A percentile compares a stretch with the other conserved stretches of the same genome.
Conservation (phyloP, 192 early-diverging fungal genomes). For the Linnemannia schmuckeri region DNA sequence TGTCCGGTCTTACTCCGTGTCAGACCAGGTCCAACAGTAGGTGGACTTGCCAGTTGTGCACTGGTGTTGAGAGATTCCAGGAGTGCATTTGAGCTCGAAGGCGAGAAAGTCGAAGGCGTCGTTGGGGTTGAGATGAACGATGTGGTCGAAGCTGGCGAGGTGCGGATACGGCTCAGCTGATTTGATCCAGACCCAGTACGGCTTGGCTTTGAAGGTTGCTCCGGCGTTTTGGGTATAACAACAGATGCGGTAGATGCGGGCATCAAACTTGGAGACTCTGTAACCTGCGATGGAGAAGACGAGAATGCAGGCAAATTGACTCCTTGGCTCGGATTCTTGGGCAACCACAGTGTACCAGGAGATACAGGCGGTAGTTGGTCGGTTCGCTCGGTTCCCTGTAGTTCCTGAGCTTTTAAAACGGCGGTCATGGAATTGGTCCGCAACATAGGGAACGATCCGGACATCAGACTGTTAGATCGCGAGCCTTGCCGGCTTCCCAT, state of each 20-base stretch:
- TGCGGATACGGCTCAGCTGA: slow-evolving; percentile 26
- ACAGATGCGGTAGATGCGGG: background rate
- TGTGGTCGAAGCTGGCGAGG: slow-evolving; percentile 33
- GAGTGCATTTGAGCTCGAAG: slow-evolving; percentile 26
- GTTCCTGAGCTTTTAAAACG: background rate
- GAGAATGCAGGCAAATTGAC: background rate
- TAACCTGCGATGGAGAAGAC: background rate
- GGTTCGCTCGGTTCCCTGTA: background rate
- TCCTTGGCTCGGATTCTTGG: background rate
- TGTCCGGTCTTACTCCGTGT: background rate
- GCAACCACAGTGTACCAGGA: slow-evolving; percentile 21
- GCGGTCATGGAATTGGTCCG: slow-evolving; percentile 36
- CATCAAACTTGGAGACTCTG: slow-evolving; percentile 28
- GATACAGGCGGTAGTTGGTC: slow-evolving; percentile 24
- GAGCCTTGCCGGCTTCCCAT: slow-evolving; percentile 11
- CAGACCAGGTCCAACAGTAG: background rate
- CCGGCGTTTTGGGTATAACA: background rate
- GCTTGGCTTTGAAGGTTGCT: background rate
- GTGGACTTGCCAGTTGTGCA: slow-evolving; percentile 28
- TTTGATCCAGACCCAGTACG: background rate
- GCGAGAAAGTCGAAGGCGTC: slow-evolving; percentile 44
- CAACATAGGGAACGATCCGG: slow-evolving; percentile 39
- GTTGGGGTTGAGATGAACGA: slow-evolving; percentile 50
- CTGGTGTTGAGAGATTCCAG: slow-evolving; percentile 37
- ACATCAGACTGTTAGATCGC: slow-evolving; percentile 44